Conservation (phyloP, 2,329 filamentous ascomycete species). For the Aureobasidium sp. region DNA sequence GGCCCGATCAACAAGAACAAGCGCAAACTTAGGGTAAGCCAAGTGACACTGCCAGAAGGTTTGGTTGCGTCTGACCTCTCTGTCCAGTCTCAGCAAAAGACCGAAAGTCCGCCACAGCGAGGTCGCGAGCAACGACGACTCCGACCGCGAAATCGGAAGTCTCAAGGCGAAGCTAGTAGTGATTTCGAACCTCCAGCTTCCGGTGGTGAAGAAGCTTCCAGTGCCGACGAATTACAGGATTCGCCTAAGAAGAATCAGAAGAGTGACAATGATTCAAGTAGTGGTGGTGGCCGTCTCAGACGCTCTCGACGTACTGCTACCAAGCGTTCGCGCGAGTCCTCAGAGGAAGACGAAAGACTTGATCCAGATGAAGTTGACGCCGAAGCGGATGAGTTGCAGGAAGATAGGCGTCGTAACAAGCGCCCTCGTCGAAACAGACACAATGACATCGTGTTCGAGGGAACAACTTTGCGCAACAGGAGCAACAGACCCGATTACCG, state of each 20-base stretch:
- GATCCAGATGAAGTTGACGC: constrained; percentile 45
- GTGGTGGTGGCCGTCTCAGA: constrained; percentile 36
- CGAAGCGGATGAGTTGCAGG: constrained; percentile 52
- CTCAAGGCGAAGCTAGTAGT: constrained; percentile 48
- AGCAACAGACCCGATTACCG: constrained; percentile 76
- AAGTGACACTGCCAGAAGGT: constrained; percentile 17
- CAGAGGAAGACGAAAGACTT: constrained; percentile 26
- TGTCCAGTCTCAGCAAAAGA: constrained; percentile 10
- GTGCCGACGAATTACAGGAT: constrained; percentile 14
- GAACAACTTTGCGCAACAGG: constrained; percentile 53
- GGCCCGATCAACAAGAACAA: constrained; percentile 32
- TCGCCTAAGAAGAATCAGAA: constrained; percentile 26
- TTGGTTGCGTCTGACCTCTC: constrained; percentile 24
- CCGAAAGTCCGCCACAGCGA: constrained; percentile 29
- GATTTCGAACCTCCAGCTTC: constrained; percentile 56
- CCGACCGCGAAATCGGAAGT: constrained; percentile 35
- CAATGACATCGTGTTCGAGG: constrained; percentile 31
- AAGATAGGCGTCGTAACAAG: constrained; percentile 40
- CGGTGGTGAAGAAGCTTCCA: constrained; percentile 34
- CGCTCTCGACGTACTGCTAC: constrained; percentile 47
- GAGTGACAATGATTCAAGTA: constrained; percentile 28
- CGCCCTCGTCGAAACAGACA: constrained; percentile 28
- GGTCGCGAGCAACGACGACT: constrained; percentile 32
- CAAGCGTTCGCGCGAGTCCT: constrained; percentile 33
- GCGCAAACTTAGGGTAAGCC: constrained; percentile 19